phyloP scores from a whole-genome alignment of 768 basidiomycete genomes.

The Auricularia sp. region DNA sequence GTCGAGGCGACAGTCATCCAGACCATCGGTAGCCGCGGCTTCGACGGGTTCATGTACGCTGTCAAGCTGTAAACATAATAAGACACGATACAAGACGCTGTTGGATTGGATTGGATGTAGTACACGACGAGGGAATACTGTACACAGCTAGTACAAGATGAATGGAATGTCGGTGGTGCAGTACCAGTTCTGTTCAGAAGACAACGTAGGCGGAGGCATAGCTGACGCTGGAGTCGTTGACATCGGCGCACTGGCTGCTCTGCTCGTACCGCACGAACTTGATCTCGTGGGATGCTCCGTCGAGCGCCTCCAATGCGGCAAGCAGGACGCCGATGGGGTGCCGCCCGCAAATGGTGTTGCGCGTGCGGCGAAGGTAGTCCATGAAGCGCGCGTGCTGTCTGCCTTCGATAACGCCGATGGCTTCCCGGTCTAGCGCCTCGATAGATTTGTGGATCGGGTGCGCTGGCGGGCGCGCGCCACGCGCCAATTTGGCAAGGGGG shows the following conservation, averaged over 20 bases:
- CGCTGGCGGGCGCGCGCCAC: conserved; percentile 27
- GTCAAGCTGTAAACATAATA: too few species aligned
- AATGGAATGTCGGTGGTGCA: not conserved
- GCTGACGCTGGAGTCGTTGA: conserved; percentile 84
- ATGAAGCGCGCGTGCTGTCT: conserved; percentile 55
- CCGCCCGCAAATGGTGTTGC: conserved; percentile 95
- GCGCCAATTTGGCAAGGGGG: conserved; percentile 37
- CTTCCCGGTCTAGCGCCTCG: conserved; percentile 74
- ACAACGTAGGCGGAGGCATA: conserved; percentile 86
- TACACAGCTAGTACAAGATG: not conserved
- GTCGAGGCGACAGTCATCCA: conserved; percentile 14
- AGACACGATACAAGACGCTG: too few species aligned
- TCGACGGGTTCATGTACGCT: conserved; percentile 13
- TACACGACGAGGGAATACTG: too few species aligned
- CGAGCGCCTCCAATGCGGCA: conserved; percentile 55
- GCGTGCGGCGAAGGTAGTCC: conserved; percentile 57
- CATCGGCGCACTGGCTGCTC: conserved; percentile 61
- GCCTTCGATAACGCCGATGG: conserved; percentile 58
- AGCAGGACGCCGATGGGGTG: conserved; percentile 92
- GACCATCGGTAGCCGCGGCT: conserved; percentile 12
- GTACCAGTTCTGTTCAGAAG: conserved; percentile 31
- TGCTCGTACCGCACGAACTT: conserved; percentile 93
- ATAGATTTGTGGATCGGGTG: conserved; percentile 77
- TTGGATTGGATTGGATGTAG: too few species aligned
- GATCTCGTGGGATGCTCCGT: conserved; percentile 34